Evolutionary conservation across 1,284 basidiomycete species (phyloP).

Genomic region (Phellinidium pouzarii): DNA sequence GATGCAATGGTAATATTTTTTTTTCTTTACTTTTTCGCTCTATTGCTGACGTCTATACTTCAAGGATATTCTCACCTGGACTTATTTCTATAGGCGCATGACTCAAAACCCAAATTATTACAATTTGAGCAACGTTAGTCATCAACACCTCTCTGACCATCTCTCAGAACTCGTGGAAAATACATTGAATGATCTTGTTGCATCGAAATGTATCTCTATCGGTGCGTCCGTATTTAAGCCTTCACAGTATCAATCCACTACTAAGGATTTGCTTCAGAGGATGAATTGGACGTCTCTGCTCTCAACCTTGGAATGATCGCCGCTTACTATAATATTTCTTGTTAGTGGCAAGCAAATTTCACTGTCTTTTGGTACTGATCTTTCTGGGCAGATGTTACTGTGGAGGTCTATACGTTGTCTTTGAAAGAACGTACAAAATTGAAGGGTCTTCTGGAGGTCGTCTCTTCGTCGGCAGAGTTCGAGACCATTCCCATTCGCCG

Average conservation of each 20-base stretch:
- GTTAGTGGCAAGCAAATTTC: slow-evolving; percentile 35
- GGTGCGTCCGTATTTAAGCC: slow-evolving; percentile 40
- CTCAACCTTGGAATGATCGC: slow-evolving; percentile 96
- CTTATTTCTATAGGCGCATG: slow-evolving; percentile 94
- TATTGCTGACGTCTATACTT: slow-evolving; percentile 14
- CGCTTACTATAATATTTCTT: slow-evolving; percentile 87
- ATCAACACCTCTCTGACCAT: slow-evolving; percentile 90
- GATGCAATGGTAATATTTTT: slow-evolving; percentile 74
- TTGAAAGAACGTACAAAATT: slow-evolving; percentile 97
- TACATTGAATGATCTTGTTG: slow-evolving; percentile 86
- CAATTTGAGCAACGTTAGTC: slow-evolving; percentile 89
- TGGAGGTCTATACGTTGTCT: slow-evolving; percentile 95
- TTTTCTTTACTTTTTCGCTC: slow-evolving; percentile 15
- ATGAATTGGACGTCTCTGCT: slow-evolving; percentile 89
- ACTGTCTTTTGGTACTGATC: not conserved
- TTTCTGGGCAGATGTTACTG: slow-evolving; percentile 72
- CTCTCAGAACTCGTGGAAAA: slow-evolving; percentile 94
- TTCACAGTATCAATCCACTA: not conserved
- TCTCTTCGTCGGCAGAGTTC: slow-evolving; percentile 94
- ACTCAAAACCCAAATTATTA: slow-evolving; percentile 96
- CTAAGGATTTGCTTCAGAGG: slow-evolving; percentile 42
- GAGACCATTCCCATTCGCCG: slow-evolving; percentile 92
- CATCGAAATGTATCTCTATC: slow-evolving; percentile 92
- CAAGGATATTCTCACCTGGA: slow-evolving; percentile 90
- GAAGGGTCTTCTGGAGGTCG: slow-evolving; percentile 93